A percentile compares a stretch with the other conserved stretches of the same genome.
phyloP scores from a whole-genome alignment of 768 basidiomycete species.

The Suillus clintonianus region DNA sequence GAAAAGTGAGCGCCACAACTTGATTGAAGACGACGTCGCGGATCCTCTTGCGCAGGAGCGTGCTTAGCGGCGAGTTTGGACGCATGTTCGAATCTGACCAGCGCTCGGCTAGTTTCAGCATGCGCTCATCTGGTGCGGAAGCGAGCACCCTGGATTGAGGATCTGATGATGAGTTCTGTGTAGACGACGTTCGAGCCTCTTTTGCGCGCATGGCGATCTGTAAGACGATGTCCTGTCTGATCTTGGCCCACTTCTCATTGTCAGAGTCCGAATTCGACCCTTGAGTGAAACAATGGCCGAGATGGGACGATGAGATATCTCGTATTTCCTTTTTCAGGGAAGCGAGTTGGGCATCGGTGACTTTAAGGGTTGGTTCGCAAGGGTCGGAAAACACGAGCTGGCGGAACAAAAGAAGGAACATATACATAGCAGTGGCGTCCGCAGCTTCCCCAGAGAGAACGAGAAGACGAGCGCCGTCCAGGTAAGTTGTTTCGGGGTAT shows the following conservation, averaged over 20 bases:
- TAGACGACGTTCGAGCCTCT: constrained; percentile 34
- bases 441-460: constrained; percentile 70
- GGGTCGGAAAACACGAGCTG: constrained; percentile 63
- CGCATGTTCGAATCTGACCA: constrained; percentile 76
- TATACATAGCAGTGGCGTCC: constrained; percentile 74
- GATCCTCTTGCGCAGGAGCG: constrained; percentile 62
- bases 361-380: constrained; percentile 37
- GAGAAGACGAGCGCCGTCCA: constrained; percentile 72
- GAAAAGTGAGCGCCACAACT: constrained; percentile 56
- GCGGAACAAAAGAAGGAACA: constrained; percentile 80
- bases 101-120: constrained; percentile 61
- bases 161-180: constrained; percentile 6
- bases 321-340: constrained; percentile 75
- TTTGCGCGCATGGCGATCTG: constrained; percentile 75
- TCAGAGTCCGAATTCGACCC: constrained; percentile 29
- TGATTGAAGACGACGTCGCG: constrained; percentile 63
- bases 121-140: constrained; percentile 49
- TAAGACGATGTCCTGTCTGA: constrained; percentile 67
- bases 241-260: constrained; percentile 51
- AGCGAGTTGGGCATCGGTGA: constrained; percentile 55
- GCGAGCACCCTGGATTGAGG: constrained; percentile 24
- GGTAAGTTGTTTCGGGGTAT: constrained; percentile 79
- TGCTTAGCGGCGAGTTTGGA: constrained; percentile 56
- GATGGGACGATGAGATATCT: constrained; percentile 58
- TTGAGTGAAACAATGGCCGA: constrained; percentile 59